Conservation (phyloP, 495 filamentous ascomycete species). For the Aspergillus carlsbadensis region DNA sequence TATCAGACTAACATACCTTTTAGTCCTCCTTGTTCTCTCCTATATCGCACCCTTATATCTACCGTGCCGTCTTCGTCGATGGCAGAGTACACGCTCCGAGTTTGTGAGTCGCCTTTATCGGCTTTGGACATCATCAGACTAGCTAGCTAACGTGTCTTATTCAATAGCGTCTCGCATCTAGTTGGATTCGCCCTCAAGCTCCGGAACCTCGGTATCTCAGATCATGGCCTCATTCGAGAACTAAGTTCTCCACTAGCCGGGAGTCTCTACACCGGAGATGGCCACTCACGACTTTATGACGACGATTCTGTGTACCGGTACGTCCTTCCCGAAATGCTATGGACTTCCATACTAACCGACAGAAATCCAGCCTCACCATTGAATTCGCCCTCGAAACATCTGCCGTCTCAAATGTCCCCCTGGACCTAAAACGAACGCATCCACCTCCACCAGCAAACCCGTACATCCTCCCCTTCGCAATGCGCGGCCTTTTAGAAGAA, state of each 20-base stretch:
- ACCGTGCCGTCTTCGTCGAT: conserved; percentile 91
- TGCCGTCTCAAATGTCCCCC: conserved; percentile 50
- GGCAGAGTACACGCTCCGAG: conserved; percentile 89
- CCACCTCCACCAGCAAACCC: conserved; percentile 63
- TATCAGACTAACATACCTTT: too few relatives aligned
- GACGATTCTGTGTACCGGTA: conserved; percentile 86
- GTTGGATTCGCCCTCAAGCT: conserved; percentile 92
- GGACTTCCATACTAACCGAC: background rate
- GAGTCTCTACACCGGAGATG: conserved; percentile 87
- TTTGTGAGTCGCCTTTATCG: conserved; percentile 54
- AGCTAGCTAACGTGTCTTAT: conserved; percentile 7
- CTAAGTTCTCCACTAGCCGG: conserved; percentile 85
- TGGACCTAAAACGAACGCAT: conserved; percentile 52
- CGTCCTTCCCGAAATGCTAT: too few relatives aligned
- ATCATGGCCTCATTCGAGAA: conserved; percentile 92
- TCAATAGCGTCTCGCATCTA: conserved; percentile 72
- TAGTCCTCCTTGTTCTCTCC: conserved; percentile 83
- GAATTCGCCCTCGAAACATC: conserved; percentile 85
- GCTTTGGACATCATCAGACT: background rate
- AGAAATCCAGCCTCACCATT: conserved; percentile 64
- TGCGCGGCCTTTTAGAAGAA: conserved; percentile 90
- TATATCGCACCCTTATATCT: conserved; percentile 86
- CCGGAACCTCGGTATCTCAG: conserved; percentile 85
- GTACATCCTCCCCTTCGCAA: conserved; percentile 89
- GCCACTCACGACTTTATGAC: conserved; percentile 90